Base-by-base conservation (phyloP, 164 flowering plant genomes). In the Warburgia ugandensis region DNA sequence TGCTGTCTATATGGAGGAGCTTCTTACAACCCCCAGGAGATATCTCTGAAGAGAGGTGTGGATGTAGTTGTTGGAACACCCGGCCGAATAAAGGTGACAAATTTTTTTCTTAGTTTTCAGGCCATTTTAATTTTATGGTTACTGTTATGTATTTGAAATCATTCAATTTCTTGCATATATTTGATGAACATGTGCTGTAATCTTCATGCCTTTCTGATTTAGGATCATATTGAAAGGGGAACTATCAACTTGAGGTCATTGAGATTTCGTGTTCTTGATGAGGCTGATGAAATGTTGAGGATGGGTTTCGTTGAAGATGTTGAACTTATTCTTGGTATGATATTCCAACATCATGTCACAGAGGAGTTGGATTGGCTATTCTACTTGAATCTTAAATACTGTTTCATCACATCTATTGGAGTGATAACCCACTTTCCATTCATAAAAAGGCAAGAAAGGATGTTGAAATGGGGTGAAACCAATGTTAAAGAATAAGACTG, bases 221-320 rank as follows among this genome's bases (percentile, higher is more conserved):
- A 94, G 99, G 99, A 94, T 74, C 92, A 76, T 54, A 50, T 94
- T 0, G 92, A 89, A 73, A 80, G 80, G 59, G 79, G 69, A 5
- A 80, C 76, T 68, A 62, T 94, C 64, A 78, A 94, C 67, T 68
- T 94, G 3, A 61, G 90, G 30, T 71, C 71, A 22, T 60, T 94
- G 33, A 77, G 72, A 65, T 88, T 94, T 59, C 89, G 97, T 33
- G 84, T 89, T 29, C 95, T 94, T 64, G 99, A 94, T 59, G 97
- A 94, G 67, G 95, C 97, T 59, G 96, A 88, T 75, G 96, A 92
- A 64, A 92, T 92, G 96, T 65, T 92, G 56, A 76, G 75, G 55
- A 88, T 88, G 94, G 96, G 99, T 35, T 92, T 92, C 60, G 97
- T 92, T 62, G 97, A 92, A 1, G 99, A 94, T 74, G 99, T 94